Evolutionary conservation across 1,139 yeast genomes (phyloP).

Genomic region (Chernovozyma aurita): DNA sequence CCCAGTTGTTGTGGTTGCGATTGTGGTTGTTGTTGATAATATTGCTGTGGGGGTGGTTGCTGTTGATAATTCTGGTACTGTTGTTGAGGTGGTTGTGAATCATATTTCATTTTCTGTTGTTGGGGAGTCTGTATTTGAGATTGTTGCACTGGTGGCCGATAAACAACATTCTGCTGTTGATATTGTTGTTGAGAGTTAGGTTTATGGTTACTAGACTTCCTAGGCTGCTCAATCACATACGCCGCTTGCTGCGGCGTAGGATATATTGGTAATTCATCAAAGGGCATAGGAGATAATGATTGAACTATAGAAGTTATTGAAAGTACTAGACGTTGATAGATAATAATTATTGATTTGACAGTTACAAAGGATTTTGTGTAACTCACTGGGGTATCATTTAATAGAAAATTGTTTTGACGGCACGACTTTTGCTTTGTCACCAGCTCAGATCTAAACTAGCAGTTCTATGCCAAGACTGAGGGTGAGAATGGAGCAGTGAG

Average conservation of each 20-base stretch:
- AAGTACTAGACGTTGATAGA: background rate
- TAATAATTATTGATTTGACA: background rate
- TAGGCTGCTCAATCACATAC: conserved; percentile 23
- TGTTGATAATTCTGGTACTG: conserved; percentile 14
- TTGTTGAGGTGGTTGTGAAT: conserved; percentile 12
- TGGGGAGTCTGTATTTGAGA: conserved; percentile 10
- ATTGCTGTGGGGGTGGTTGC: conserved; percentile 12
- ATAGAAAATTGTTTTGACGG: no score
- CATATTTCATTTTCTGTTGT: conserved; percentile 5
- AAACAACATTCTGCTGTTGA: conserved; percentile 14
- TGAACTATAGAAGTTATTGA: conserved; percentile 1
- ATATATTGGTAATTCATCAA: conserved; percentile 43
- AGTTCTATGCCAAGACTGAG: no score
- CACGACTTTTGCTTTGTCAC: no score
- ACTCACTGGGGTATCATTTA: no score
- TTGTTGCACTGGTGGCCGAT: conserved; percentile 8
- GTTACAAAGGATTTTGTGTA: no score
- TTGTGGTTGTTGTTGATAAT: conserved; percentile 10
- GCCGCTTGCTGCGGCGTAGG: conserved; percentile 48
- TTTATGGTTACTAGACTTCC: conserved; percentile 9
- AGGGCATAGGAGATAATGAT: conserved; percentile 15
- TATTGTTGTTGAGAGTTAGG: conserved; percentile 16
- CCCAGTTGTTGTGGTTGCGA: conserved; percentile 10
- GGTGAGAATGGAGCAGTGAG: no score
- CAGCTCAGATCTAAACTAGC: no score